Evolutionary conservation across 2,329 filamentous ascomycete genomes (phyloP).

Genomic region (Drechmeria coniospora): DNA sequence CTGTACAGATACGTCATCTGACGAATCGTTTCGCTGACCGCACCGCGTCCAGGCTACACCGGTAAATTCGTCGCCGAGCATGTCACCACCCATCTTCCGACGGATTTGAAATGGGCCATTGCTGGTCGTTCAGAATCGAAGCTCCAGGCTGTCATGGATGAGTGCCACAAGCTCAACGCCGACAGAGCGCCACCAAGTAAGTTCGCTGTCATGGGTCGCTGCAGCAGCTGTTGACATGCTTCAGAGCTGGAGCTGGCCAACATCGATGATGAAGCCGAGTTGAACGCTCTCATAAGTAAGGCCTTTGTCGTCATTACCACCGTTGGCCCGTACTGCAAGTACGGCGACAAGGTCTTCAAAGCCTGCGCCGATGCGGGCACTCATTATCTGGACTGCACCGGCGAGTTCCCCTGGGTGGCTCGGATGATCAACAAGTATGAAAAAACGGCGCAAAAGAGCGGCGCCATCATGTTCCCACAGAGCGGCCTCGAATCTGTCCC

Average conservation of each 20-base stretch:
- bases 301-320: constrained; percentile 40
- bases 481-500: constrained; percentile 47
- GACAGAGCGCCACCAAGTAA: constrained; percentile 58
- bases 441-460: constrained; percentile 31
- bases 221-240: constrained; percentile 2
- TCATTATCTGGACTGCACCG: constrained; percentile 49
- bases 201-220: constrained; percentile 5
- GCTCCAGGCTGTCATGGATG: constrained; percentile 50
- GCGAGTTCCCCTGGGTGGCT: constrained; percentile 42
- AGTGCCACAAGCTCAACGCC: constrained; percentile 49
- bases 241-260: constrained; percentile 36
- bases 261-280: constrained; percentile 27
- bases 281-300: constrained; percentile 36
- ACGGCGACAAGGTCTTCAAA: constrained; percentile 44
- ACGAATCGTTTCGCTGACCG: no score
- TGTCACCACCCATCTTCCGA: constrained; percentile 54
- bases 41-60: constrained; percentile 69
- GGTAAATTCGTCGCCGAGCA: constrained; percentile 64
- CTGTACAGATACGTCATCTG: no score
- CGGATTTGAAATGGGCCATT: constrained; percentile 73
- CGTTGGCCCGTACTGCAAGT: constrained; percentile 41
- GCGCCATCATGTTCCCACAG: constrained; percentile 46
- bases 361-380: constrained; percentile 48
- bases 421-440: constrained; percentile 47
- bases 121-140: constrained; percentile 70